These are phyloP conservation scores for Gremmenia infestans DNA, from an alignment of 2,329 filamentous ascomycete species.

Conservation along the genomic window DNA sequence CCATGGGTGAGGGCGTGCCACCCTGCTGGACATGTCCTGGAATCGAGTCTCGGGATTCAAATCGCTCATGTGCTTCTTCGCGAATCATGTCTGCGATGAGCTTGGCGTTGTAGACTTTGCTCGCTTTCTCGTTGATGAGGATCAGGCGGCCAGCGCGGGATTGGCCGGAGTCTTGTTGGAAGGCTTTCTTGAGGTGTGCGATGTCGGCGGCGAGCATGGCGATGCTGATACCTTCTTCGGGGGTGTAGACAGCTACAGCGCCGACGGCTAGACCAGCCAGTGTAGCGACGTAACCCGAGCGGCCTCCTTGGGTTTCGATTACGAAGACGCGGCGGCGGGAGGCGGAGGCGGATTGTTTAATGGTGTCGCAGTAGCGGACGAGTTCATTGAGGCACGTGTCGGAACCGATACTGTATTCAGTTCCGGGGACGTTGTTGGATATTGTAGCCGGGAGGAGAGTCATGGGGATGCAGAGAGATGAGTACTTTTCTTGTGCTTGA, in stretches of 20 bases:
- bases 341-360: conserved; percentile 93
- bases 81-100: conserved; percentile 94
- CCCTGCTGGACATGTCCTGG: conserved; percentile 94
- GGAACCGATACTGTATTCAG: conserved; percentile 93
- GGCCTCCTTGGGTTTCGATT: conserved; percentile 94
- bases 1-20: conserved; percentile 90
- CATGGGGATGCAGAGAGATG: conserved; percentile 88
- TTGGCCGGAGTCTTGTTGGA: conserved; percentile 79
- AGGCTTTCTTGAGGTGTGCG: conserved; percentile 79
- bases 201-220: conserved; percentile 92
- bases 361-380: conserved; percentile 92
- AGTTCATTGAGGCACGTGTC: conserved; percentile 96
- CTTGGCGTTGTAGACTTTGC: conserved; percentile 83
- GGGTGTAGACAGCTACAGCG: conserved; percentile 89
- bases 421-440: conserved; percentile 96
- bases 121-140: conserved; percentile 93
- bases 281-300: conserved; percentile 89
- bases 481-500: conserved; percentile 70
- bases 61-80: conserved; percentile 85
- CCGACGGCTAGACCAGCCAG: conserved; percentile 88
- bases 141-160: conserved; percentile 89
- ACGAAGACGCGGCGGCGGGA: conserved; percentile 93
- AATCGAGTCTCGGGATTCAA: conserved; percentile 87
- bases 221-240: conserved; percentile 90
- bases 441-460: conserved; percentile 91